Conservation (phyloP, 1,139 yeast genomes). For the Geotrichum europaeum region DNA sequence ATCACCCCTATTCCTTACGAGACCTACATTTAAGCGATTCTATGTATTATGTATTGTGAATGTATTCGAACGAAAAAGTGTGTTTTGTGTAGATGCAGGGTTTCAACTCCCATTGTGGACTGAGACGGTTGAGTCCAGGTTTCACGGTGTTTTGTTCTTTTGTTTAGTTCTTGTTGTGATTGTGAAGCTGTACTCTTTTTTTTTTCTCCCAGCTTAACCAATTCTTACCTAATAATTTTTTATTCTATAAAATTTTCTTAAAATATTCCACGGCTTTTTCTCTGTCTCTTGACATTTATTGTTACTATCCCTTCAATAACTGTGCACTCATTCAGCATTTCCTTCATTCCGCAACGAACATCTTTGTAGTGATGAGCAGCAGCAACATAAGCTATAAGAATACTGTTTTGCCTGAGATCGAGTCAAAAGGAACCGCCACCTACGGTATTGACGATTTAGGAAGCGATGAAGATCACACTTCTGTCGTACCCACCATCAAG, state of each 20-base stretch:
- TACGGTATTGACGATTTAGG: conserved; percentile 4
- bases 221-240: neutral
- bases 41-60: neutral
- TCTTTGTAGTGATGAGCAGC: neutral
- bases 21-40: conserved; percentile 78
- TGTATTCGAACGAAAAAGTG: conserved; percentile 3
- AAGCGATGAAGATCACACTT: conserved; percentile 16
- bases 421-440: neutral
- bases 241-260: neutral
- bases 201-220: neutral
- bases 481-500: conserved; percentile 13
- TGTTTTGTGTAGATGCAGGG: neutral
- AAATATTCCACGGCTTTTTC: neutral
- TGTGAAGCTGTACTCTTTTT: neutral
- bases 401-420: neutral
- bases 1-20: conserved; percentile 99
- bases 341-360: neutral
- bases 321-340: neutral
- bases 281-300: neutral
- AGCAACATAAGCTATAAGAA: neutral
- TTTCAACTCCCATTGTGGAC: neutral
- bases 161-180: neutral
- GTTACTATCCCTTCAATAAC: neutral
- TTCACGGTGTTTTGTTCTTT: neutral
- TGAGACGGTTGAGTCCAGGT: neutral